Base-by-base conservation (phyloP, 2,329 filamentous ascomycete genomes). In the Trichoderma asperellum region DNA sequence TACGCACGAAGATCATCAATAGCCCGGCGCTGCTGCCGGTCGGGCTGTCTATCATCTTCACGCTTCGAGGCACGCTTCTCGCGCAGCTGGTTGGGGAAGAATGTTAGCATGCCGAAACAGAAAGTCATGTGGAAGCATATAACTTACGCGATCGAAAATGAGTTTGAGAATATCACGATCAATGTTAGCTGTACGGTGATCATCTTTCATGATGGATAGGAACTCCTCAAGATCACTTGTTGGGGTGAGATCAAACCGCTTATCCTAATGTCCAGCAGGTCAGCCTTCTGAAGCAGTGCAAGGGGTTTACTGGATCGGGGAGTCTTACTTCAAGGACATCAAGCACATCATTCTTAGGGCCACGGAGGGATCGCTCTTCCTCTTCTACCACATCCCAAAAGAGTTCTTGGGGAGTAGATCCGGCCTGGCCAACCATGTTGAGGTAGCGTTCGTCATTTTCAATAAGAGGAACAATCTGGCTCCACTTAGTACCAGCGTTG, bases 351-450 rank as follows among this genome's bases (percentile, higher is more conserved):
- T 96, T 96, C 71, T 93, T 87, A 60, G 91, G 90, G 61, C 88
- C 90, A 71, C 94, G 91, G 59, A 97, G 84, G n/a, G 91, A 89
- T 69, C 92, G 89, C 77, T 99, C 95, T 79, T 98, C 94, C 78
- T 97, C 94, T 78, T 98, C 96, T 32, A 98, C 86, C 59, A 94
- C 84, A 78, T 99, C 96, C 93, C 95, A 97, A 83, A 99, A 98
- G 7, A 99, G 84, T 76, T 98, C 94, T 73, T 97, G 86, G 16
- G 96, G 93, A 5, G 89, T 92, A 5, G 94, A 97, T 68, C 95
- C 94, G 70, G 87, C 81, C 77, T 96, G 93, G 63, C 94, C 94
- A 70, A 94, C 87, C 85, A 97, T 93, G 72, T 89, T 89, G 74
- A 85, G 86, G 80, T 97, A 98, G 73, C 94, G 92, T 59, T 91